Base-by-base conservation (phyloP, 345 rosid genomes). In the Acer negundo region DNA sequence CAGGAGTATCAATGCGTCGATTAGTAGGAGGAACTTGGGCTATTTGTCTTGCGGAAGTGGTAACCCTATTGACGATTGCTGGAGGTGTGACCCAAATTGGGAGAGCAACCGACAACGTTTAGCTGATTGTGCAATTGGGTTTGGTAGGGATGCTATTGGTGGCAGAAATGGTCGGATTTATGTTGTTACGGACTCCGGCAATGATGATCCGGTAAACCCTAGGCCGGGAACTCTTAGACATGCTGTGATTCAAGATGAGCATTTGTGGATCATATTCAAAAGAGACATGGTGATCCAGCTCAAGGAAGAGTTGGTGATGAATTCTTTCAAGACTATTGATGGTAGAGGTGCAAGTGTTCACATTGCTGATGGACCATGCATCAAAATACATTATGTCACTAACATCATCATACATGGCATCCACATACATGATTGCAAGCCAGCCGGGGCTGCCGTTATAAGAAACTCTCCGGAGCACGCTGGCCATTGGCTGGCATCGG, bases 331-430 rank as follows among this genome's bases (percentile, higher is more conserved):
- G 83, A 92, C 97, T 4, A 85, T 92, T 58, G 97, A 92, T 69
- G 97, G 97, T 55, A 84, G 97, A 78, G 97, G 97, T 19, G 85
- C 91, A 2, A 91, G 88, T 81, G 95, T 92, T 77, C 97, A 92
- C 80, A 89, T 92, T 31, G 80, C 89, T 6, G 77, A 84, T 11
- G 97, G 97, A 9, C 97, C 97, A 16, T 92, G 97, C 84, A 84
- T 92, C 28, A 92, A 90, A 72, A 86, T 92, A 7, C 95, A 92
- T 31, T 83, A 81, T 72, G 86, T 71, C 20, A 85, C 84, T 65
- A 92, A 92, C 80, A 89, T 92, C 56, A 92, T 92, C 79, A 89
- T 92, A 47, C 97, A 92, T 68, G 92, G 92, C 24, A 67, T 92
- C 66, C 70, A 92, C 84, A 86, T 92, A 56, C 97, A 92, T 75